Conservation (phyloP, 1,139 yeast genomes). For the Pichia sp. region DNA sequence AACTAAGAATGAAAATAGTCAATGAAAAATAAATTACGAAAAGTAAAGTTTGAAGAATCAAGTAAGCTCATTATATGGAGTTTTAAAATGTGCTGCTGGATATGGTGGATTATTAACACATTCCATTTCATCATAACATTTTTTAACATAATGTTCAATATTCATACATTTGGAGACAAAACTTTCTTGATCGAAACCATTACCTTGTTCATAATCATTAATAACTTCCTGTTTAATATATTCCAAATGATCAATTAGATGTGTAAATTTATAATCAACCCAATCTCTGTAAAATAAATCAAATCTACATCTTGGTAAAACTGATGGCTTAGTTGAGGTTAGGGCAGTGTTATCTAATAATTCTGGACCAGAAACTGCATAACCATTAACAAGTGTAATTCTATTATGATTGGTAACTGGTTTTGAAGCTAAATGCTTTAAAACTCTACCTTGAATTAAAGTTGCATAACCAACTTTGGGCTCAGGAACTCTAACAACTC, state of each 20-base stretch:
- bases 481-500: constrained; percentile 30
- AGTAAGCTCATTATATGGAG: constrained; percentile 19
- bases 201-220: constrained; percentile 18
- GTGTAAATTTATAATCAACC: constrained; percentile 32
- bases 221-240: constrained; percentile 25
- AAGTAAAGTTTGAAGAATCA: neutral
- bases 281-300: constrained; percentile 34
- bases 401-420: constrained; percentile 33
- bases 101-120: constrained; percentile 29
- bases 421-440: constrained; percentile 34
- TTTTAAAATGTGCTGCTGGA: constrained; percentile 25
- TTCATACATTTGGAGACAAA: constrained; percentile 22
- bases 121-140: constrained; percentile 28
- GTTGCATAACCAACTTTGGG: constrained; percentile 34
- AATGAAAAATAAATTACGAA: neutral
- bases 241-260: constrained; percentile 33
- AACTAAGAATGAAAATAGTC: too few relatives aligned
- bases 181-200: constrained; percentile 24
- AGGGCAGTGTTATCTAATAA: constrained; percentile 31
- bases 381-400: constrained; percentile 29
- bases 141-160: constrained; percentile 24
- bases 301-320: constrained; percentile 31
- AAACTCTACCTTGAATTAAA: constrained; percentile 33
- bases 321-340: constrained; percentile 34
- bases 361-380: constrained; percentile 29